Base-by-base conservation (phyloP, 1,284 basidiomycete species). In the Sphagnurus paluster region DNA sequence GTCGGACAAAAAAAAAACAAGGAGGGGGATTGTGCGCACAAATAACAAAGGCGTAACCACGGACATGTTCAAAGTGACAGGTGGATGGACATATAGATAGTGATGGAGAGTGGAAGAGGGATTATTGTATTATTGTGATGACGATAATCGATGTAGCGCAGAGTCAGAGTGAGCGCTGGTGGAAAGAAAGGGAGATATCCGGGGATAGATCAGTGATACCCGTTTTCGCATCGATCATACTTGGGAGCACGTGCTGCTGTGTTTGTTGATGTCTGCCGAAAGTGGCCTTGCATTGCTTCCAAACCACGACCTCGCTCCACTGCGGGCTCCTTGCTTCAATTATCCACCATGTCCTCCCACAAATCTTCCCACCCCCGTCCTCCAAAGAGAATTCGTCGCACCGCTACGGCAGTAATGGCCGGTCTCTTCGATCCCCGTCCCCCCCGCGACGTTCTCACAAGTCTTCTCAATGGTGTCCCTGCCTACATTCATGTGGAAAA, bases 361-460 rank as follows among this genome's bases (percentile, higher is more conserved):
- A 49, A 69, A 51, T 65, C 66, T 39, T 61, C 59, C 39, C 50
- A 56, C 46, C 57, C 62, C 48, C 58, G 62, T 48, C 63, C 68
- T 10, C 55, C 62, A 51, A 83, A 82, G 61, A 78, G 72, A 46
- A 71, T 68, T 6, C 77, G 87, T 16, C 82, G 87, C 49, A 84
- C 77, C 42, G 87, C 87, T 40, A 90, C 87, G 8, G 61, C 79
- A 11, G 82, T 90, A 33, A 77, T 89, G 64, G 80, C 85, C 0
- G 87, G 87, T 56, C 69, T 74, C 57, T 87, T 86, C 64, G 87
- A 90, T 70, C 63, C 72, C 4, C 75, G 74, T 26, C 81, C 83
- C 0, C 57, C 73, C 23, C 77, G 87, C 61, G 87, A 89, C 66
- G 84, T 85, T 50, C 72, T 90, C 54, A 90, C 87, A 10, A 86